Evolutionary conservation across 345 rosid genomes (phyloP), one percentile per base, ranked within the genome.

Genomic region (Arabis hirsuta): DNA sequence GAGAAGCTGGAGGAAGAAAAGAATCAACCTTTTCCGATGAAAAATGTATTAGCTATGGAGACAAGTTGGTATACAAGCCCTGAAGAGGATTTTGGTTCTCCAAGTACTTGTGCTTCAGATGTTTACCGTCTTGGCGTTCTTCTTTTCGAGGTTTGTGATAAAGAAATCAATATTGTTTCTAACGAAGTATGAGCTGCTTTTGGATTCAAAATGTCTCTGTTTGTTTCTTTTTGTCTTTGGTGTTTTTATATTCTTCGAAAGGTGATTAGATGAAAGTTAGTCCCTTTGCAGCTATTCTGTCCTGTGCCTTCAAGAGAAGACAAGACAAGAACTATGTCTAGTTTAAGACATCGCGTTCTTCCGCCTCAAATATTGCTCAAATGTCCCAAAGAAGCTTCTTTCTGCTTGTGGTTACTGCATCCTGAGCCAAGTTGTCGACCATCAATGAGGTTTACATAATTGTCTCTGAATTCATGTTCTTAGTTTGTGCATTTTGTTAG

Each of bases 291-390:
- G 96, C 75, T 90, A 71, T 86, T 90, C 74, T 86, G 91, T 73
- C 88, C 89, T 3, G 86, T 83, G 60, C 70, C 81, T 67, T 84
- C 89, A 38, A 79, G 85, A 73, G 96, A 87, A 62, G 96, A 90
- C 63, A 91, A 88, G 83, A 79, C 86, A 59, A 78, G 80, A 81
- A 95, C 92, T 32, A 91, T 95, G 99, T 85, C 93, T 58, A 88
- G 96, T 77, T 76, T 95, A 81, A 84, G 96, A 80, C 96, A 95
- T 80, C 92, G 99, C 10, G 87, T 95, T 73, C 99, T 95, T 85
- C 99, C 97, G 47, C 89, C 96, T 66, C 96, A 87, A 66, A 71
- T 95, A 81, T 82, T 95, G 74, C 78, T 89, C 65, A 87, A 87
- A 69, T 91, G 89, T 84, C 87, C 97, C 3, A 95, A 91, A 82